Evolutionary conservation across 805 yeast species (phyloP).

Genomic region (Komagataella kurtzmanii): DNA sequence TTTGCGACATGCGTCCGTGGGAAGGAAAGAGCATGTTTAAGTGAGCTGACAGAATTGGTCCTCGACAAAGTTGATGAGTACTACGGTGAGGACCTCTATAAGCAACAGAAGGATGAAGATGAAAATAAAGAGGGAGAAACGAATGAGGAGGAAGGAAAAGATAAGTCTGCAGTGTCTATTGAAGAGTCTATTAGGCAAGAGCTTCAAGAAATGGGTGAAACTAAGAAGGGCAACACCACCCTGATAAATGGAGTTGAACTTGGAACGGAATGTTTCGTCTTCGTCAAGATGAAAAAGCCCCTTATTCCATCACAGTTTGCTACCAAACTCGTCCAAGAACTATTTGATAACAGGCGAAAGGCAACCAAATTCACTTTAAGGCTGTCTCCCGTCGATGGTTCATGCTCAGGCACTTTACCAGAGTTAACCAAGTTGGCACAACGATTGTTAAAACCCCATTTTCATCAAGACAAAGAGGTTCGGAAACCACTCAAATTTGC

Average conservation of each 20-base stretch:
- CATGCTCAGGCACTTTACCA: slow-evolving; percentile 59
- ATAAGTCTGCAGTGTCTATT: slow-evolving; percentile 35
- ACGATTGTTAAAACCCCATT: slow-evolving; percentile 52
- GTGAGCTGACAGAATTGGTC: slow-evolving; percentile 52
- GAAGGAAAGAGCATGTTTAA: slow-evolving; percentile 65
- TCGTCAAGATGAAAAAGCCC: slow-evolving; percentile 70
- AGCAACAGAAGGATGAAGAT: slow-evolving; percentile 7
- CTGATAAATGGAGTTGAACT: slow-evolving; percentile 46
- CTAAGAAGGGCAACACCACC: slow-evolving; percentile 20
- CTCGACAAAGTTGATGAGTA: slow-evolving; percentile 35
- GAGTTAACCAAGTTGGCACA: slow-evolving; percentile 51
- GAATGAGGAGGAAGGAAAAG: slow-evolving; percentile 17
- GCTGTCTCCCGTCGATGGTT: slow-evolving; percentile 64
- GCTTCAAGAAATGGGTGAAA: slow-evolving; percentile 42
- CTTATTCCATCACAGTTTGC: slow-evolving; percentile 69
- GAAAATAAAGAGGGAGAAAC: slow-evolving; percentile 7
- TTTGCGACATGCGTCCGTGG: slow-evolving; percentile 83
- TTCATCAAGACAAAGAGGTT: slow-evolving; percentile 29
- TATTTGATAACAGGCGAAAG: slow-evolving; percentile 34
- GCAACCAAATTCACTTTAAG: slow-evolving; percentile 66
- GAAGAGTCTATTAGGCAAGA: slow-evolving; percentile 72
- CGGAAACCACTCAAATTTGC: slow-evolving; percentile 49
- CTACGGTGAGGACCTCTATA: slow-evolving; percentile 18
- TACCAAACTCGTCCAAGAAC: slow-evolving; percentile 45
- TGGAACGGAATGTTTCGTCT: slow-evolving; percentile 74